phyloP scores from a whole-genome alignment of 345 rosid genomes.

The Kernera saxatilis region DNA sequence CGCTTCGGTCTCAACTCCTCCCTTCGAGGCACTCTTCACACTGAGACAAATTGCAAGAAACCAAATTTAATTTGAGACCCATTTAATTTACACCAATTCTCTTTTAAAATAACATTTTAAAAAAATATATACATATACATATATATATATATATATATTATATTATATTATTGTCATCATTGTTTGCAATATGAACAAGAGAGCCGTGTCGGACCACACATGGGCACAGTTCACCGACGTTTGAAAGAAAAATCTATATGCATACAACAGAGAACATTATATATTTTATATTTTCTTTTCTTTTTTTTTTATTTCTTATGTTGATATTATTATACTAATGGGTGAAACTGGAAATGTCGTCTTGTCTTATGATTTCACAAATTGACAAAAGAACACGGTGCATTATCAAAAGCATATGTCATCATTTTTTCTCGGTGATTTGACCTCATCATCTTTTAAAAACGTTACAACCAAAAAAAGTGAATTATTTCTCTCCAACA shows the following conservation, averaged over 20 bases:
- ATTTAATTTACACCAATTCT: too few relatives aligned
- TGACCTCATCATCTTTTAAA: conserved; percentile 8
- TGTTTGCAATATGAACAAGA: conserved; percentile 1
- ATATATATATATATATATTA: neutral
- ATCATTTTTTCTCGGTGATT: conserved; percentile 22
- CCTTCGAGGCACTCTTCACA: conserved; percentile 29
- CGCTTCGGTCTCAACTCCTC: conserved; percentile 13
- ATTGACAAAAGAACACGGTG: conserved; percentile 15
- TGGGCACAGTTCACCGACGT: conserved; percentile 20
- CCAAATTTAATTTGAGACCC: too few relatives aligned
- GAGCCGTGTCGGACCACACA: conserved; percentile 31
- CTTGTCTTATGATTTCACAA: conserved; percentile 19
- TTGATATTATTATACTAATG: conserved; percentile 3
- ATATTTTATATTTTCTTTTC: neutral
- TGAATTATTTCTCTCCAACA: neutral
- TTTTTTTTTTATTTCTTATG: neutral
- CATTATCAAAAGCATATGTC: neutral
- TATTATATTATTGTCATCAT: too few relatives aligned
- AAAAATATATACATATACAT: too few relatives aligned
- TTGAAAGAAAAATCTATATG: neutral
- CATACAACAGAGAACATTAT: conserved; percentile 11
- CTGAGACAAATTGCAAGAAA: neutral
- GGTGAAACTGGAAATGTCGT: conserved; percentile 19
- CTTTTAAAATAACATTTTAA: neutral
- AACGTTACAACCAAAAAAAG: neutral